A percentile compares a stretch with the other conserved stretches of the same genome.
Conservation (phyloP, 768 basidiomycete species). For the Antrodiella citrinella region DNA sequence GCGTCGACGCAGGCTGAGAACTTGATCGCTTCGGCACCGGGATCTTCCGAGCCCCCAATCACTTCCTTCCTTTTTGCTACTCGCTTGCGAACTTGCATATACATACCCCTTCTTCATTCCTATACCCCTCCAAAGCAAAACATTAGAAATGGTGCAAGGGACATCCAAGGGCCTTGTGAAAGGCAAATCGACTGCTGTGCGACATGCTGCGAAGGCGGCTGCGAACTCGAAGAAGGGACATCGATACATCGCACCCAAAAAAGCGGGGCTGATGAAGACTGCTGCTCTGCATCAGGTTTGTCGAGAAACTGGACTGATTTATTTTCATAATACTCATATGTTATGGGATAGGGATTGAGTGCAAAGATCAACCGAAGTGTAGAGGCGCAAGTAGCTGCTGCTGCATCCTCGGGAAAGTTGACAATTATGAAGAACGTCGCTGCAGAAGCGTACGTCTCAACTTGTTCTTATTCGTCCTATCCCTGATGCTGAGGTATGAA, state of each 20-base stretch:
- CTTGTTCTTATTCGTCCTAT: background rate
- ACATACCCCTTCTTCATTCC: slow-evolving; percentile 5
- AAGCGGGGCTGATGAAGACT: slow-evolving; percentile 61
- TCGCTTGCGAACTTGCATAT: background rate
- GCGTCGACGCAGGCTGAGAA: slow-evolving; percentile 3
- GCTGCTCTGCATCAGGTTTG: slow-evolving; percentile 71
- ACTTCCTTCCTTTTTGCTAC: background rate
- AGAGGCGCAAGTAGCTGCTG: slow-evolving; percentile 84
- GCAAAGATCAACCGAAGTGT: slow-evolving; percentile 91
- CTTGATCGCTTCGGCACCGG: slow-evolving; percentile 3
- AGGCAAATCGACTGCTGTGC: slow-evolving; percentile 36
- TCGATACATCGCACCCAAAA: slow-evolving; percentile 76
- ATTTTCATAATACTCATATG: background rate
- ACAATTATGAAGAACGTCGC: slow-evolving; percentile 81
- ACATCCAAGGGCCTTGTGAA: slow-evolving; percentile 68
- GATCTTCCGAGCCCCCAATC: slow-evolving; percentile 6
- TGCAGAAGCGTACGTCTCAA: slow-evolving; percentile 31
- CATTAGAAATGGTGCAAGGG: slow-evolving; percentile 66
- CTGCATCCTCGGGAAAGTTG: slow-evolving; percentile 82
- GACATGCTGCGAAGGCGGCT: slow-evolving; percentile 59
- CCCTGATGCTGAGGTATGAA: background rate
- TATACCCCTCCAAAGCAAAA: background rate
- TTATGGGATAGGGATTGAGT: slow-evolving; percentile 53
- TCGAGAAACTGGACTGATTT: slow-evolving; percentile 4
- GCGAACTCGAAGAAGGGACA: slow-evolving; percentile 75